Evolutionary conservation across 176 grass and related monocot genomes (phyloP).

Genomic region (Zoysia japonica): DNA sequence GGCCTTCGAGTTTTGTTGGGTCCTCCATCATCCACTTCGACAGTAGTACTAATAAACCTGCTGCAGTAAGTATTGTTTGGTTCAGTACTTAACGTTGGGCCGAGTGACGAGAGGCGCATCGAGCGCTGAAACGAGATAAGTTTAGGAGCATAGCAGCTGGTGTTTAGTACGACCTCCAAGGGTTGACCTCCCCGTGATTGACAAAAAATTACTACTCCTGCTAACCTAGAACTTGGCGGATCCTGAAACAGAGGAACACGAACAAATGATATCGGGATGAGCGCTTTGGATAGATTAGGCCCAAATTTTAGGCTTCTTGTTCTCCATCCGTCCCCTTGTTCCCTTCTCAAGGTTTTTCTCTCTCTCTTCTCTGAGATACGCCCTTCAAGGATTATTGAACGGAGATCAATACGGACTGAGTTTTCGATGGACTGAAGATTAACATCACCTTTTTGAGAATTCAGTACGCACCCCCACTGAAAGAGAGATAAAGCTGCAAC

Average conservation of each 20-base stretch:
- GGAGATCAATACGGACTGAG: background rate
- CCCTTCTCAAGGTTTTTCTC: background rate
- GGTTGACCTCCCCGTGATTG: conserved; percentile 15
- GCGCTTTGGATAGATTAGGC: background rate
- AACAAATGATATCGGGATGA: conserved; percentile 2
- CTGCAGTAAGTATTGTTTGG: too few species aligned
- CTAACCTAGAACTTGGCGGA: background rate
- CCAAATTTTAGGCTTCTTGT: conserved; percentile 11
- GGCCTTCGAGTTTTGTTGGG: background rate
- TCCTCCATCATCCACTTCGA: background rate
- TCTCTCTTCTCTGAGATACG: too few species aligned
- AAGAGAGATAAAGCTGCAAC: background rate
- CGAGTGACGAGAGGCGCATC: conserved; percentile 14
- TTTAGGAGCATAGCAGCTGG: background rate
- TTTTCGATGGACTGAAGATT: background rate
- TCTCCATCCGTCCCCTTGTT: conserved; percentile 7
- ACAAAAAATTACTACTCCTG: background rate
- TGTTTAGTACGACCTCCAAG: conserved; percentile 29
- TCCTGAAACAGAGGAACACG: conserved; percentile 9
- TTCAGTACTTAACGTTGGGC: background rate
- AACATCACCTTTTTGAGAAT: too few species aligned
- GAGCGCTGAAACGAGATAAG: conserved; percentile 18
- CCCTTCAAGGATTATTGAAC: background rate
- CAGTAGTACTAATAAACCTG: too few species aligned
- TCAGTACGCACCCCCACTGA: too few species aligned